These are phyloP conservation scores for Mycena vitilis DNA, from an alignment of 768 basidiomycete genomes.

Conservation along the genomic window DNA sequence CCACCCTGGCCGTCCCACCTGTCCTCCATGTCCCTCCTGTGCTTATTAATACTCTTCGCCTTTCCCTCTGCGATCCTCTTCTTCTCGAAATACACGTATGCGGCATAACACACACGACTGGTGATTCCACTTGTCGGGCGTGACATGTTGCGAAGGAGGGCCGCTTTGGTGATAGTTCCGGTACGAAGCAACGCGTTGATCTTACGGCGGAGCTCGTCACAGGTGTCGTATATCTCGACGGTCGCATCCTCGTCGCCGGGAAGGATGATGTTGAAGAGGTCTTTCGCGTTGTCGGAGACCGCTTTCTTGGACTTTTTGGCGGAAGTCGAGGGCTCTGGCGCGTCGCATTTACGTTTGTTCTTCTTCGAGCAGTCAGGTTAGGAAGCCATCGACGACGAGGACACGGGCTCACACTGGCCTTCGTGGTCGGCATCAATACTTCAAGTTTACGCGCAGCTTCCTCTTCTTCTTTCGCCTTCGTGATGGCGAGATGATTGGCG, in stretches of 20 bases:
- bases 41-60: constrained; percentile 33
- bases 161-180: constrained; percentile 32
- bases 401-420: too few species aligned
- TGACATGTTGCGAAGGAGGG: constrained; percentile 30
- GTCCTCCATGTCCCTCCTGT: constrained; percentile 35
- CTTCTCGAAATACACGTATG: constrained; percentile 37
- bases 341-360: too few species aligned
- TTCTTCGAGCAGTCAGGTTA: too few species aligned
- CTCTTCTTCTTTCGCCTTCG: too few species aligned
- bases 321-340: too few species aligned
- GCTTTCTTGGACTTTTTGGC: too few species aligned
- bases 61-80: constrained; percentile 30
- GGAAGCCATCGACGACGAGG: too few species aligned
- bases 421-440: too few species aligned
- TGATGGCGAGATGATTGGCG: too few species aligned
- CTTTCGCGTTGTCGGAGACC: constrained; percentile 2
- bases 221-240: constrained; percentile 33
- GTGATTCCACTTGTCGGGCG: constrained; percentile 31
- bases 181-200: constrained; percentile 32
- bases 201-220: constrained; percentile 34
- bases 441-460: too few species aligned
- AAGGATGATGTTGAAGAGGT: constrained; percentile 28
- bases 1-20: constrained; percentile 36
- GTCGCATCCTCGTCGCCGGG: constrained; percentile 27
- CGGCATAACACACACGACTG: constrained; percentile 33